Conservation (phyloP, 2,329 filamentous ascomycete genomes). For the Trichophyton mentagrophytes region DNA sequence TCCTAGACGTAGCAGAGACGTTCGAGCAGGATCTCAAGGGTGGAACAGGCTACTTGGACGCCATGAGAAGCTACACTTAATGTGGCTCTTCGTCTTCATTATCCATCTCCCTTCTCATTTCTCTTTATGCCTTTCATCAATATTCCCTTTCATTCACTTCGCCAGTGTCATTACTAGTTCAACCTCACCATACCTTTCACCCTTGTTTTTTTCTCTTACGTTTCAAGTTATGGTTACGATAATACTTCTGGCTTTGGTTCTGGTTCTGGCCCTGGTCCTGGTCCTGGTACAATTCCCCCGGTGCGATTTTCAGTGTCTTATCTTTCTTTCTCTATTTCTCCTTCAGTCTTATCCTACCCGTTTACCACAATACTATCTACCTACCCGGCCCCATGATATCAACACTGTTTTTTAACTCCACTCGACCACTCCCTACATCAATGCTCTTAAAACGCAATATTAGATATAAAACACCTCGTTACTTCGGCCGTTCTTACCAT, state of each 20-base stretch:
- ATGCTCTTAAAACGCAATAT: background rate
- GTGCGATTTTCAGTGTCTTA: background rate
- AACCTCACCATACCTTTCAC: background rate
- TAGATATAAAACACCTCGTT: background rate
- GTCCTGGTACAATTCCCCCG: background rate
- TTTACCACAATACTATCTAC: background rate
- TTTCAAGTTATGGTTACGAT: background rate
- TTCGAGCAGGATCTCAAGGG: conserved; percentile 78
- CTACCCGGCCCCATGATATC: background rate
- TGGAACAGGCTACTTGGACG: conserved; percentile 65
- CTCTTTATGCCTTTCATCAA: background rate
- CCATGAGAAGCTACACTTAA: conserved; percentile 62
- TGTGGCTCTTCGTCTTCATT: background rate
- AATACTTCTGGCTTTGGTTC: background rate
- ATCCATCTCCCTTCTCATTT: background rate
- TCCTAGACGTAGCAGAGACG: conserved; percentile 69
- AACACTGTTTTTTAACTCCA: background rate
- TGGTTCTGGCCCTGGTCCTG: background rate
- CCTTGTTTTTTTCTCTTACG: background rate
- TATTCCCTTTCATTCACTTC: background rate
- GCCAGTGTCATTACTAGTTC: conserved; percentile 1
- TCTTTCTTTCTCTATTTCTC: background rate
- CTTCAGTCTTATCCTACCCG: background rate
- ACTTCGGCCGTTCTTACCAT: background rate
- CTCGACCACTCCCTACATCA: background rate